These are phyloP conservation scores for Neurospora sp. DNA, from an alignment of 495 filamentous ascomycete species.

Conservation along the genomic window DNA sequence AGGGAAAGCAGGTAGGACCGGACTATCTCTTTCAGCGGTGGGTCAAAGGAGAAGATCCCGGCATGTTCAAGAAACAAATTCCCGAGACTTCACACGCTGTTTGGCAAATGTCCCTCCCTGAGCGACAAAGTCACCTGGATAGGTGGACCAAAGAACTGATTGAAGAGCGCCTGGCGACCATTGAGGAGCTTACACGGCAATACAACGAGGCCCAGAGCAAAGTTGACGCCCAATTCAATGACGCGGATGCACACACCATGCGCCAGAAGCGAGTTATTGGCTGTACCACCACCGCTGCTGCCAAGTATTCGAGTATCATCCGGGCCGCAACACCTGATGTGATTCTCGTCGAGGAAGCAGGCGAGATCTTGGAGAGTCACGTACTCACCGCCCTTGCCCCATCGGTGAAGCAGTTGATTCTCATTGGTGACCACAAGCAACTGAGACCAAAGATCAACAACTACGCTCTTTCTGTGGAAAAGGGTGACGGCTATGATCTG, in stretches of 20 bases:
- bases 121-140: conserved; percentile 24
- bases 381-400: conserved; percentile 52
- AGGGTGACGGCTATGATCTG: conserved; percentile 57
- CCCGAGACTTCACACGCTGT: conserved; percentile 18
- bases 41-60: conserved; percentile 38
- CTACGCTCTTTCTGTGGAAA: conserved; percentile 54
- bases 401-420: conserved; percentile 53
- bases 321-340: conserved; percentile 41
- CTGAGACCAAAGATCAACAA: conserved; percentile 62
- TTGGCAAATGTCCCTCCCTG: conserved; percentile 41
- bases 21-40: conserved; percentile 51
- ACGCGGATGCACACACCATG: conserved; percentile 39
- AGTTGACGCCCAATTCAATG: conserved; percentile 30
- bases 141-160: conserved; percentile 43
- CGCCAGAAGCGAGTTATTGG: conserved; percentile 53
- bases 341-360: conserved; percentile 66
- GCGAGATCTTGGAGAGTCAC: conserved; percentile 66
- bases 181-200: conserved; percentile 26
- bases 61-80: conserved; percentile 27
- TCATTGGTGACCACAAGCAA: conserved; percentile 75
- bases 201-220: conserved; percentile 35
- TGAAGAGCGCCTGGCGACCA: conserved; percentile 33
- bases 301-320: conserved; percentile 48
- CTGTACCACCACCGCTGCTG: conserved; percentile 67
- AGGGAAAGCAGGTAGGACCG: conserved; percentile 33